phyloP scores from a whole-genome alignment of 2,329 filamentous ascomycete species.

The Orbilia javanica region DNA sequence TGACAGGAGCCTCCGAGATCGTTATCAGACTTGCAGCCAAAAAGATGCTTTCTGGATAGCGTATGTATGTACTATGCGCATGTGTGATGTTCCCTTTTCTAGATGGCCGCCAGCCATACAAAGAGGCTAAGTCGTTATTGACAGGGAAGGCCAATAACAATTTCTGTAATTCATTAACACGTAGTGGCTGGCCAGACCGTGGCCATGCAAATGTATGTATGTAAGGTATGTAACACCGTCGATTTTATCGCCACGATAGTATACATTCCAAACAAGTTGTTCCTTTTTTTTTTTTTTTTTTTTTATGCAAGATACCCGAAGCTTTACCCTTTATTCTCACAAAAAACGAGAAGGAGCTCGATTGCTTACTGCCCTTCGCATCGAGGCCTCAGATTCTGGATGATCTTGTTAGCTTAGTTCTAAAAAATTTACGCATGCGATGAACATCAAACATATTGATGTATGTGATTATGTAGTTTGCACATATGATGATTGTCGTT shows the following conservation, averaged over 20 bases:
- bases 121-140: constrained; percentile 23
- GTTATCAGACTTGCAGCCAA: constrained; percentile 23
- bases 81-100: constrained; percentile 45
- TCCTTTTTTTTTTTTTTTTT: background rate
- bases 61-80: constrained; percentile 22
- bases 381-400: constrained; percentile 37
- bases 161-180: constrained; percentile 28
- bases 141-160: constrained; percentile 25
- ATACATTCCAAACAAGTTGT: constrained; percentile 9
- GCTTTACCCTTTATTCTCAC: constrained; percentile 39
- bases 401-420: constrained; percentile 30
- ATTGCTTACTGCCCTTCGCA: constrained; percentile 24
- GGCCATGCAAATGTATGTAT: background rate
- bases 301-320: constrained; percentile 47
- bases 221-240: too few relatives aligned
- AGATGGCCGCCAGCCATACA: too few relatives aligned
- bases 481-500: constrained; percentile 35
- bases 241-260: background rate
- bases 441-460: constrained; percentile 1
- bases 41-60: too few relatives aligned
- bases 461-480: too few relatives aligned
- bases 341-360: constrained; percentile 25
- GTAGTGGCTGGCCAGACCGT: background rate
- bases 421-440: constrained; percentile 13
- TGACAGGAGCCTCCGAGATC: constrained; percentile 13